Base-by-base conservation (phyloP, 139 green algal genomes). In the Tetradesmus obliquus region DNA sequence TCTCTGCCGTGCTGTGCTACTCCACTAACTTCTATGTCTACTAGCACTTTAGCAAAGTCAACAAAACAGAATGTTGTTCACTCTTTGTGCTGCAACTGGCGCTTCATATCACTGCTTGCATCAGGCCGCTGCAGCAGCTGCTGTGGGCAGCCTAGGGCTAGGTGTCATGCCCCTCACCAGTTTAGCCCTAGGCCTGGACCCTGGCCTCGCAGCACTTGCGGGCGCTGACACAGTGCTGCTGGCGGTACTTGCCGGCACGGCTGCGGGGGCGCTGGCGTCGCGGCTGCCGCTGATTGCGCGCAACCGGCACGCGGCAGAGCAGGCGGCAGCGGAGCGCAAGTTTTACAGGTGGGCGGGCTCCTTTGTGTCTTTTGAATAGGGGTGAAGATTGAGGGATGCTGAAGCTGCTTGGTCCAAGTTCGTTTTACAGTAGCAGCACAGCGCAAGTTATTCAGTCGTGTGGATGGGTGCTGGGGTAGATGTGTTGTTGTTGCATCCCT, bases 311-410 rank as follows among this genome's bases (percentile, higher is more conserved):
- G 62, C 72, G 19, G 89, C 89, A 62, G 89, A 90, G 8, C 92
- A 94, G 69, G 89, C 88, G 9, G 84, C 72, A 3, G 93, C 93
- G 3, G 94, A 96, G 17, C 86, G 81, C 22, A 90, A 95, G 84
- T 96, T 96, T 54, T 96, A 95, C 89, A 89, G 66, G 81, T 92
- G n/a, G 3, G 88, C 1, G 12, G n/a, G 1, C 2, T 2, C 6
- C 3, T 55, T 45, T 45, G 32, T 45, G 32, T 45, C 32, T 45
- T 45, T 45, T 45, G 32, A 45, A 45, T 45, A 45, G 54, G 13
- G 17, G 5, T 87, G 54, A 53, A 45, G 12, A n/a, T 85, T 9
- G 7, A 60, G 24, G 45, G 55, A 9, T 20, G 5, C 15, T 32
- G 20, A 54, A 1, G 76, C 3, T 32, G 76, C 22, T 54, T 82